Conservation (phyloP, 768 basidiomycete species). For the Udeniomyces megalosporus region DNA sequence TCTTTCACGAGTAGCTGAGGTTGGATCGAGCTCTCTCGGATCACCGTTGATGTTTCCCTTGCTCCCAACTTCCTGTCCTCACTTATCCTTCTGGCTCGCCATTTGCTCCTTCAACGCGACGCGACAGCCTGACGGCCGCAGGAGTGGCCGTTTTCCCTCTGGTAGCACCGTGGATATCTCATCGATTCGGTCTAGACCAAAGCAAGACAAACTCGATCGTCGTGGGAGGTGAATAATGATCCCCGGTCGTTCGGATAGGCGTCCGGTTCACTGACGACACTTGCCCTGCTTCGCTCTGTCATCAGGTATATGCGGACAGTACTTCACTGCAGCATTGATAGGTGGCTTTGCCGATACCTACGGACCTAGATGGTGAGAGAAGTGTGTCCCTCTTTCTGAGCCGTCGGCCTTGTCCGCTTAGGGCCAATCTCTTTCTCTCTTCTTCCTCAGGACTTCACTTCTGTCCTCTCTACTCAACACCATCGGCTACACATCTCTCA, state of each 20-base stretch:
- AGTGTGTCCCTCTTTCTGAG: no score
- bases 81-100: no score
- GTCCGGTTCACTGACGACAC: no score
- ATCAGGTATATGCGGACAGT: background rate
- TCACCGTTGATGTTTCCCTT: no score
- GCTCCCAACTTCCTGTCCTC: no score
- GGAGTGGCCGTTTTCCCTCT: conserved; percentile 6
- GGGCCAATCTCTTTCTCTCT: background rate
- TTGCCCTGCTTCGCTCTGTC: no score
- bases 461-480: background rate
- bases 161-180: conserved; percentile 4
- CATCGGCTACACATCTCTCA: conserved; percentile 2
- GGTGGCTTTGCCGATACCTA: conserved; percentile 4
- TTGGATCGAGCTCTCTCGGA: no score
- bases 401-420: background rate
- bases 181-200: conserved; percentile 5
- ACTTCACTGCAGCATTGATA: background rate
- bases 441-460: background rate
- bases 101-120: background rate
- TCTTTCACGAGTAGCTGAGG: no score
- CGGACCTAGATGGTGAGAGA: conserved; percentile 2
- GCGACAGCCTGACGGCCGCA: conserved; percentile 6
- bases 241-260: no score
- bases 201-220: background rate
- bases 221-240: background rate